phyloP scores from a whole-genome alignment of 2,329 filamentous ascomycete species.

The Xylariaceae sp. region DNA sequence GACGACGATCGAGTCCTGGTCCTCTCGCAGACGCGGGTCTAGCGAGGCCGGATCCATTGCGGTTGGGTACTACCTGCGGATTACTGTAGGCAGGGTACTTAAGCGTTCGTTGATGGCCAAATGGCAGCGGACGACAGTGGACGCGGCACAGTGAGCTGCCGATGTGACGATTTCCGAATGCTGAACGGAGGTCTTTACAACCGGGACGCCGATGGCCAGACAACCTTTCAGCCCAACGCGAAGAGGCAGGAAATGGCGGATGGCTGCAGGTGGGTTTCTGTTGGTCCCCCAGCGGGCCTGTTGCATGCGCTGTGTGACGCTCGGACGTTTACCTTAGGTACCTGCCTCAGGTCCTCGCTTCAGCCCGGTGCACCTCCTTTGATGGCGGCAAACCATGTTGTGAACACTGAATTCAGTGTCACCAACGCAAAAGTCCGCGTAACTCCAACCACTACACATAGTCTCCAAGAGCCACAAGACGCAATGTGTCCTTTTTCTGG shows the following conservation, averaged over 20 bases:
- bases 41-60: slow-evolving; percentile 28
- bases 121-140: slow-evolving; percentile 1
- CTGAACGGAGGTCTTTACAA: slow-evolving; percentile 11
- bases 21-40: slow-evolving; percentile 27
- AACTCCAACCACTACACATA: no score
- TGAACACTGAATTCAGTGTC: no score
- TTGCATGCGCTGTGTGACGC: no score
- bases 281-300: no score
- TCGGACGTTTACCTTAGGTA: no score
- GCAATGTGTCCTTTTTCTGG: no score
- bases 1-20: slow-evolving; percentile 25
- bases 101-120: slow-evolving; percentile 4
- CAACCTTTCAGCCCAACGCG: background rate
- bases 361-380: no score
- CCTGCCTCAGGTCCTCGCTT: no score
- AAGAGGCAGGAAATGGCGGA: background rate
- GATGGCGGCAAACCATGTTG: no score
- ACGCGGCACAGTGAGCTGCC: slow-evolving; percentile 12
- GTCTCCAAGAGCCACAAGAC: no score
- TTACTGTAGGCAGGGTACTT: background rate
- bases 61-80: background rate
- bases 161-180: slow-evolving; percentile 5
- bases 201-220: slow-evolving; percentile 13
- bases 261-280: background rate
- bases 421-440: no score